Conservation (phyloP, 2,329 filamentous ascomycete species). For the Aurifilum marmelostoma region DNA sequence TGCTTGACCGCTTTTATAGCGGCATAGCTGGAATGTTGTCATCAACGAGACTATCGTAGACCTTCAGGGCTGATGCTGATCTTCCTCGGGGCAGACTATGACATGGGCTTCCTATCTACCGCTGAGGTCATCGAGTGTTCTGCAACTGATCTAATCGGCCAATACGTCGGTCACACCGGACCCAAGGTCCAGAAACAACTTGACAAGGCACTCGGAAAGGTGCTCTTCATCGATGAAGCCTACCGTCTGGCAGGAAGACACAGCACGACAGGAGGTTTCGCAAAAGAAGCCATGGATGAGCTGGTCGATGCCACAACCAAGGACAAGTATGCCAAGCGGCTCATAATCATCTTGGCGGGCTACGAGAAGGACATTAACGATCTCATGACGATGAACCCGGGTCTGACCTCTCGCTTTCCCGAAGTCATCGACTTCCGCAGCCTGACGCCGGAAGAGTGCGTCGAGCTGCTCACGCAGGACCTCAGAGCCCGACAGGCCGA, state of each 20-base stretch:
- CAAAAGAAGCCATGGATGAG: slow-evolving; percentile 59
- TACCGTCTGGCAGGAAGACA: slow-evolving; percentile 63
- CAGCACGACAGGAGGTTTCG: slow-evolving; percentile 45
- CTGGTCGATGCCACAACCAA: slow-evolving; percentile 58
- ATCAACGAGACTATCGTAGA: slow-evolving; percentile 48
- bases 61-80: background rate
- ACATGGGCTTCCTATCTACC: slow-evolving; percentile 68
- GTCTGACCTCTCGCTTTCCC: slow-evolving; percentile 67
- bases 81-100: slow-evolving; percentile 50
- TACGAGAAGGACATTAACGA: slow-evolving; percentile 69
- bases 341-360: slow-evolving; percentile 71
- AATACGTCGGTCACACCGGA: slow-evolving; percentile 71
- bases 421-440: slow-evolving; percentile 61
- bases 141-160: slow-evolving; percentile 68
- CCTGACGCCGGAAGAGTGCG: slow-evolving; percentile 48
- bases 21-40: slow-evolving; percentile 37
- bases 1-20: background rate
- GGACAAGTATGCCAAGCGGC: slow-evolving; percentile 58
- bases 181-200: slow-evolving; percentile 65
- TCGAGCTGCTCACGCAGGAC: slow-evolving; percentile 45
- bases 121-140: slow-evolving; percentile 68
- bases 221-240: slow-evolving; percentile 74
- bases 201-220: slow-evolving; percentile 64
- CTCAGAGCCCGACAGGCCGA: slow-evolving; percentile 36
- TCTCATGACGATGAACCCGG: slow-evolving; percentile 63